These are phyloP conservation scores for Russula compacta DNA, from an alignment of 768 basidiomycete genomes.

Conservation along the genomic window DNA sequence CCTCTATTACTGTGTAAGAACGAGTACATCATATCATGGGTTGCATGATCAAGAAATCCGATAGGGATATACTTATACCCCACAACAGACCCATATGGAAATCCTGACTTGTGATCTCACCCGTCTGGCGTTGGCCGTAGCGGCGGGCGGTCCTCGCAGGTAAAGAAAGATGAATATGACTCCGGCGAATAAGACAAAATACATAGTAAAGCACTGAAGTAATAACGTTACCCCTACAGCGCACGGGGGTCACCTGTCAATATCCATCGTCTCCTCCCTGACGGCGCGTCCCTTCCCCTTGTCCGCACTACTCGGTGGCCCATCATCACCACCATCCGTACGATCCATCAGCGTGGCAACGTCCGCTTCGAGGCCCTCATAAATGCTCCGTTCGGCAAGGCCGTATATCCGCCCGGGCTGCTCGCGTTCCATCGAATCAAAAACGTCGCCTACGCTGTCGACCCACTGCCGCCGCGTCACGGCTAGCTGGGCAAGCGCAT, in stretches of 20 bases:
- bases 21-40: neutral
- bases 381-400: constrained; percentile 69
- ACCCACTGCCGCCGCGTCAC: constrained; percentile 74
- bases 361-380: constrained; percentile 63
- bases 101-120: neutral
- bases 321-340: constrained; percentile 21
- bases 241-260: constrained; percentile 35
- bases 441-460: constrained; percentile 60
- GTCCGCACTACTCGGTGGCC: constrained; percentile 30
- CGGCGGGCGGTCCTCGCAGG: neutral
- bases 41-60: too few relatives aligned
- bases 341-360: constrained; percentile 33
- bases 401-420: constrained; percentile 65
- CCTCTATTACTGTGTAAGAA: neutral
- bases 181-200: constrained; percentile 9
- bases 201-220: constrained; percentile 19
- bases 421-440: constrained; percentile 62
- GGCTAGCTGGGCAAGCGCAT: constrained; percentile 63
- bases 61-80: neutral
- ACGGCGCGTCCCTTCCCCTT: constrained; percentile 46
- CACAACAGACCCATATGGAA: neutral
- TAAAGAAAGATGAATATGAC: neutral
- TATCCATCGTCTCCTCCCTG: constrained; percentile 54
- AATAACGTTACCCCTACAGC: constrained; percentile 22
- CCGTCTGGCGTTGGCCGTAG: neutral